Evolutionary conservation across 768 basidiomycete genomes (phyloP).

Genomic region (Leucosporidium yakuticum): DNA sequence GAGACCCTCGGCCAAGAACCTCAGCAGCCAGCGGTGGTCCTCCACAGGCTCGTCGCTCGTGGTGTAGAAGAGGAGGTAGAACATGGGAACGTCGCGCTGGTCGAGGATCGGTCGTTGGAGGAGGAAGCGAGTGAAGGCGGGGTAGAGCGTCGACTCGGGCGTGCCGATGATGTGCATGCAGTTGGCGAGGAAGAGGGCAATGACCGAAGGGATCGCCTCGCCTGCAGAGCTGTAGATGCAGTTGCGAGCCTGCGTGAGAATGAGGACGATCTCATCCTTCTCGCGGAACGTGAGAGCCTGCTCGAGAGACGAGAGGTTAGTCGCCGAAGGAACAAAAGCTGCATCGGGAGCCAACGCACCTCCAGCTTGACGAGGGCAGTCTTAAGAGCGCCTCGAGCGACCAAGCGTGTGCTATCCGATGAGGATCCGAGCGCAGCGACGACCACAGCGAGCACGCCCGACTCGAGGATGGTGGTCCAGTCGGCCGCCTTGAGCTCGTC

Average conservation of each 20-base stretch:
- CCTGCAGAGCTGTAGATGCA: slow-evolving; percentile 19
- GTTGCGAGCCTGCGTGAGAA: slow-evolving; percentile 33
- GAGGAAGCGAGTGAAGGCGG: slow-evolving; percentile 75
- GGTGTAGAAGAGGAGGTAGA: slow-evolving; percentile 74
- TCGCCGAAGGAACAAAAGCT: neutral
- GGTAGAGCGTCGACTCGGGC: slow-evolving; percentile 82
- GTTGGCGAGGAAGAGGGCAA: slow-evolving; percentile 75
- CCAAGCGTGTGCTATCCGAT: slow-evolving; percentile 54
- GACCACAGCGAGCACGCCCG: slow-evolving; percentile 67
- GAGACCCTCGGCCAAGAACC: slow-evolving; percentile 31
- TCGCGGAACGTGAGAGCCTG: slow-evolving; percentile 29
- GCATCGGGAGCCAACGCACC: slow-evolving; percentile 48
- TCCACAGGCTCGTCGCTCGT: slow-evolving; percentile 29
- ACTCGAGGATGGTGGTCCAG: slow-evolving; percentile 84
- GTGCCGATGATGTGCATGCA: slow-evolving; percentile 75
- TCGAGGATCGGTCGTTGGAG: slow-evolving; percentile 82
- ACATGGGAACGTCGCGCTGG: slow-evolving; percentile 74
- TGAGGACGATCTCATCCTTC: slow-evolving; percentile 36
- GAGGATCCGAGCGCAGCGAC: slow-evolving; percentile 67
- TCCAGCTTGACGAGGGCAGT: slow-evolving; percentile 58
- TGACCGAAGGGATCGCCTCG: slow-evolving; percentile 64
- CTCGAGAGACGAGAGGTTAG: too few species aligned
- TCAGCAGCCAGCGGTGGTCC: slow-evolving; percentile 35
- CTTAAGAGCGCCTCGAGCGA: slow-evolving; percentile 57
- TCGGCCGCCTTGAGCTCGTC: slow-evolving; percentile 51